These are phyloP conservation scores for Dioscorea alata DNA, from an alignment of 106 monocot species.

Conservation along the genomic window DNA sequence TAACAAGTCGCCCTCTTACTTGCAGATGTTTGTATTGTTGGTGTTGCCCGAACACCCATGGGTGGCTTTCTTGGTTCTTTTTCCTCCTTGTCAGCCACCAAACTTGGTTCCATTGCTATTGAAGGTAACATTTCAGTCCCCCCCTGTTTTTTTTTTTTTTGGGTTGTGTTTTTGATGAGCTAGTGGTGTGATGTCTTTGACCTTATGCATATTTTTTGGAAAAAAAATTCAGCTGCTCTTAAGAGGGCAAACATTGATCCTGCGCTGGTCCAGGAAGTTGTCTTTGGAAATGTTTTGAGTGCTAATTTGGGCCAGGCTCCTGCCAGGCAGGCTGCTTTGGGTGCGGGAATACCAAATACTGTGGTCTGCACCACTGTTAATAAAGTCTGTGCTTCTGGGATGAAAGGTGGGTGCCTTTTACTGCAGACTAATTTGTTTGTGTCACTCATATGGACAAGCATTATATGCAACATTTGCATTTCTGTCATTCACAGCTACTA, in stretches of 20 bases:
- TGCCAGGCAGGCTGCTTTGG: conserved; percentile 94
- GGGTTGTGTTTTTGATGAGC: neutral
- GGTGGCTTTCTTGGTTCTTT: conserved; percentile 91
- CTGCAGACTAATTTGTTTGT: neutral
- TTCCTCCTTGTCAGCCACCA: conserved; percentile 89
- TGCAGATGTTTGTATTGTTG: conserved; percentile 97
- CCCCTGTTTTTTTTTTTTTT: neutral
- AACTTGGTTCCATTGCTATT: conserved; percentile 92
- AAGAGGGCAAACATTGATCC: conserved; percentile 81
- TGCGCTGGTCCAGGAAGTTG: conserved; percentile 90
- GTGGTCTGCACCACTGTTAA: conserved; percentile 88
- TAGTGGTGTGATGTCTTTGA: neutral
- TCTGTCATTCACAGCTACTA: conserved; percentile 51
- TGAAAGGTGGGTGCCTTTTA: conserved; percentile 59
- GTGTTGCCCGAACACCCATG: conserved; percentile 92
- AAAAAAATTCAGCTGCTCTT: conserved; percentile 67
- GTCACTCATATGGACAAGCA: neutral
- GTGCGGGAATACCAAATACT: conserved; percentile 91
- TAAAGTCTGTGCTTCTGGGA: conserved; percentile 99
- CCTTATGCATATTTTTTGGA: neutral
- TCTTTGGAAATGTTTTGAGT: conserved; percentile 96
- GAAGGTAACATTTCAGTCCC: conserved; percentile 29
- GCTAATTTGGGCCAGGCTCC: conserved; percentile 99
- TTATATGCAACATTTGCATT: neutral
- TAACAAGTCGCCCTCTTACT: neutral